Base-by-base conservation (phyloP, 2,329 filamentous ascomycete species). In the Pseudocercospora fijiensis region DNA sequence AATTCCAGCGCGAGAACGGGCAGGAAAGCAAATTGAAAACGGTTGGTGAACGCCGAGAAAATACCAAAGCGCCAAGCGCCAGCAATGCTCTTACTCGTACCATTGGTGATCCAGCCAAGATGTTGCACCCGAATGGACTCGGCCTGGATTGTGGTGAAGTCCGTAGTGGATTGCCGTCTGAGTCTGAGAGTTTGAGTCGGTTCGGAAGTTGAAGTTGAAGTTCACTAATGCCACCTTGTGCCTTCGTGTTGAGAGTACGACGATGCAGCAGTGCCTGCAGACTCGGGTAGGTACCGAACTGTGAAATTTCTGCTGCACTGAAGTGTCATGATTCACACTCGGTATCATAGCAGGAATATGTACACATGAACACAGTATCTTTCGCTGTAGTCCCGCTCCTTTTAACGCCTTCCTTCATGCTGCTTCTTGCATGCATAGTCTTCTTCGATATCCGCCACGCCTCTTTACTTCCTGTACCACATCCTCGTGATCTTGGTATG, bases 401-500 rank as follows among this genome's bases (percentile, higher is more conserved):
- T 60, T 33, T 11, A 69, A 69, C 65, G 67, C 67, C 65, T 27
- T 11, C 67, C 65, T 27, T 11, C 62, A 63, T 67, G 62, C 62
- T 58, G 47, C 28, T 57, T n/a, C 33, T 43, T 27, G 27, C 20
- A 13, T 16, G 10, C 43, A 56, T 58, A 49, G 53, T 13, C 62
- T 55, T 41, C 53, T 57, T 33, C 20, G 18, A 22, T 28, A 41
- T 51, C 24, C 16, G 28, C 56, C 33, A 45, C 18, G 26, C 58
- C 30, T 53, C 30, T 57, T 60, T 72, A 82, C 75, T 80, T 82
- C 66, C 83, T 78, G 75, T 85, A 84, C 82, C 82, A 84, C 80
- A 84, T 83, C 67, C 82, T 77, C 33, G 81, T 84, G 63, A 85
- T 77, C 73, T 78, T 80, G 27, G 79, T 81, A 70, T 79, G 76